Evolutionary conservation across 371 early-diverging fungal genomes (phyloP), one percentile per base, ranked within the genome.

Genomic region (Mortierella sp.): DNA sequence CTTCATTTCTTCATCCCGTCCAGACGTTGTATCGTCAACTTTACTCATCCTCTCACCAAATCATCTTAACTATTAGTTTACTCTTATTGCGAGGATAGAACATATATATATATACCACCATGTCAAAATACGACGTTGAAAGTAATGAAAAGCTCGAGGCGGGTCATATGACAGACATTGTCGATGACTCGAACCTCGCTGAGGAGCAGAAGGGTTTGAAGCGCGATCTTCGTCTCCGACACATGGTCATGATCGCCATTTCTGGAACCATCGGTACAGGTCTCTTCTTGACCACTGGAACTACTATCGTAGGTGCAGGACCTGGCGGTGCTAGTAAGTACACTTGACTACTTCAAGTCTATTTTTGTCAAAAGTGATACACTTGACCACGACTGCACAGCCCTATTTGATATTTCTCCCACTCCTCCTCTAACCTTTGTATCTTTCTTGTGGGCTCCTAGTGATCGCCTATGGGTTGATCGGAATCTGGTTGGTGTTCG

Each of bases 251-350:
- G 52, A 52, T 52, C 16, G 52, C 52, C 21, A 52, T 52, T 22
- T 52, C 52, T 9, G 94, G 94, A 67, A 92, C 93, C 0, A 92
- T 94, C 63, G 93, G 93, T 32, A 97, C 96, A 13, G 97, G 97
- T 50, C 86, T 97, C 52, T 97, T 96, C 76, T 84, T 97, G 15
- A 95, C 93, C 11, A 91, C 94, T 47, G 97, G 96, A 59, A 85
- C 86, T 7, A 89, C 93, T 13, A 87, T 97, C 45, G 89, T 91
- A 0, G 69, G 74, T 1, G 96, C 94, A 11, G 97, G 97, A 6
- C 95, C 96, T 7, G 93, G 52, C 8, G 52, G 52, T 21, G 52
- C 52, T 52, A 15, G 52, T 52, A 52, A 52, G 52, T 43, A 47
- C 19, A 13, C 19, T 47, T 47, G 16, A 47, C n/a, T n/a, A n/a